phyloP scores from a whole-genome alignment of 2,329 filamentous ascomycete genomes.

The Raffaelea deltoideospora region DNA sequence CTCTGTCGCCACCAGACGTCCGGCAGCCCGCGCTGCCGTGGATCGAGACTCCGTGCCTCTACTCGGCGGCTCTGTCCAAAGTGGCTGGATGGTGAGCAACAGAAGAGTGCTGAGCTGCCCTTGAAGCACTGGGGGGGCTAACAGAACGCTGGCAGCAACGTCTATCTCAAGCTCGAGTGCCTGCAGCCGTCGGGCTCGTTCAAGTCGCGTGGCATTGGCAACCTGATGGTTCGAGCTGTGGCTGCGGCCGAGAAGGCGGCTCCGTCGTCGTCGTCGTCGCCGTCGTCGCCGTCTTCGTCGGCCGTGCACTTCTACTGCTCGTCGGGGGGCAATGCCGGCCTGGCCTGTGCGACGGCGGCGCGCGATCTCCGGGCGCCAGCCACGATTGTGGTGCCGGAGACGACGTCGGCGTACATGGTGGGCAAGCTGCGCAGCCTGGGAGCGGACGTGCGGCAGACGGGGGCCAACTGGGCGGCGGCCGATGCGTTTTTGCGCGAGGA shows the following conservation, averaged over 20 bases:
- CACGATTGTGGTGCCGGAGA: conserved; percentile 57
- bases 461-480: conserved; percentile 53
- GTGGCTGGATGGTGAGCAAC: conserved; percentile 57
- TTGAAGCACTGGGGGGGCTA: background rate
- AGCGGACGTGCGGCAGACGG: conserved; percentile 49
- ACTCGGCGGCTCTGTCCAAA: conserved; percentile 47
- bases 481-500: conserved; percentile 46
- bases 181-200: conserved; percentile 72
- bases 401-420: conserved; percentile 53
- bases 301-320: conserved; percentile 56
- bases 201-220: conserved; percentile 65
- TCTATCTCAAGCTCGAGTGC: conserved; percentile 73
- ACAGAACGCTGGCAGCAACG: conserved; percentile 31
- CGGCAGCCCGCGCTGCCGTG: conserved; percentile 34
- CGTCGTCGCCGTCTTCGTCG: conserved; percentile 17
- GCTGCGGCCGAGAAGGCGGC: conserved; percentile 4
- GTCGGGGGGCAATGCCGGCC: conserved; percentile 65
- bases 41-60: conserved; percentile 53
- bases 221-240: conserved; percentile 44
- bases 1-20: too few relatives aligned
- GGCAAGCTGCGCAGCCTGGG: conserved; percentile 50
- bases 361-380: conserved; percentile 42
- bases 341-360: conserved; percentile 63
- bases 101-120: too few relatives aligned
- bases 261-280: conserved; percentile 9